Percentiles rank a stretch among this genome's conserved stretches.
Conservation (phyloP, 805 yeast species). For the Kuraishia piskuri region DNA sequence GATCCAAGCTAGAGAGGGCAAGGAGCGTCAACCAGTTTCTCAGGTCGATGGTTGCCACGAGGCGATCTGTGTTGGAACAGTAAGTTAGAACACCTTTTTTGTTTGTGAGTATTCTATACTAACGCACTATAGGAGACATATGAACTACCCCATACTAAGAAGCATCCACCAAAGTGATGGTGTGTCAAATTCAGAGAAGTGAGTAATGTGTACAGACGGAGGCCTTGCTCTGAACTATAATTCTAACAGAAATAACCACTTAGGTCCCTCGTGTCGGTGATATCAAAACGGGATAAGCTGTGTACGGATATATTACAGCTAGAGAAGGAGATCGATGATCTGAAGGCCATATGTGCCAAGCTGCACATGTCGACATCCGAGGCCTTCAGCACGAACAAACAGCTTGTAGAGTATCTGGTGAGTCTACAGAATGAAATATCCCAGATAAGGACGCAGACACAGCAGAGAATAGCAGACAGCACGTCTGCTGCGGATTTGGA, state of each 20-base stretch:
- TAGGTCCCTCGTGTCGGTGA: not conserved
- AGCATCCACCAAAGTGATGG: constrained; percentile 4
- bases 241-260: not conserved
- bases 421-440: not conserved
- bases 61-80: constrained; percentile 7
- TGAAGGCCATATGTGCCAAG: not conserved
- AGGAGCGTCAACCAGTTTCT: constrained; percentile 4
- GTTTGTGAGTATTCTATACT: not conserved
- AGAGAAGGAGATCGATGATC: not conserved
- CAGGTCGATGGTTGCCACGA: constrained; percentile 2
- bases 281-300: constrained; percentile 4
- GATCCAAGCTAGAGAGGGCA: not conserved
- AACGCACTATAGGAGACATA: not conserved
- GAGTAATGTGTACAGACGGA: not conserved
- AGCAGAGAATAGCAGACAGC: not conserved
- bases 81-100: not conserved
- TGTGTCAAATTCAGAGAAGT: constrained; percentile 1
- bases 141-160: constrained; percentile 9
- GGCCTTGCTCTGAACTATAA: not conserved
- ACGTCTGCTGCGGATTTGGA: not conserved
- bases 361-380: not conserved
- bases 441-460: not conserved
- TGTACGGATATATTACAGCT: not conserved
- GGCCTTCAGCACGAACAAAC: constrained; percentile 2
- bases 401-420: constrained; percentile 3